phyloP scores from a whole-genome alignment of 1,139 yeast genomes.

The Debaryomycetaceae sp. region DNA sequence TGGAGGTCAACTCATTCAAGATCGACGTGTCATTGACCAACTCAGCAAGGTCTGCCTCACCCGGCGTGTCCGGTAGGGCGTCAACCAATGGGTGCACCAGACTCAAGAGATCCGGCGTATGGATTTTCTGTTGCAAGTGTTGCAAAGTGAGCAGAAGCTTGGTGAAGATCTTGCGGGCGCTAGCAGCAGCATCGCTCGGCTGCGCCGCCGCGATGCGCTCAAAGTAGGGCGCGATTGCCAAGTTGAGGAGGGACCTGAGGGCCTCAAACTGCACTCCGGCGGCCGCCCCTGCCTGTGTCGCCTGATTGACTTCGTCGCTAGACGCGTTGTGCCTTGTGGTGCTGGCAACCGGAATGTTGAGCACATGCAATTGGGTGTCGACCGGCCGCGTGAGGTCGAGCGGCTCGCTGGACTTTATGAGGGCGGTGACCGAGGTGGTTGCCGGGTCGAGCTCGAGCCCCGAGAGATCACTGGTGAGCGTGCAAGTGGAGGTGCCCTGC shows the following conservation, averaged over 20 bases:
- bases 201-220: conserved; percentile 19
- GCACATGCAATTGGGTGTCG: conserved; percentile 39
- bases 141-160: conserved; percentile 68
- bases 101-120: conserved; percentile 58
- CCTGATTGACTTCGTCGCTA: not conserved
- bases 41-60: conserved; percentile 15
- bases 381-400: conserved; percentile 20
- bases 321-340: conserved; percentile 10
- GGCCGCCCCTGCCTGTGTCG: conserved; percentile 3
- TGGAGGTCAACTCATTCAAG: conserved; percentile 61
- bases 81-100: conserved; percentile 46
- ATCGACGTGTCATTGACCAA: conserved; percentile 48
- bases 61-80: conserved; percentile 3
- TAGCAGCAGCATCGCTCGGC: conserved; percentile 24
- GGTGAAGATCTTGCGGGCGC: conserved; percentile 59
- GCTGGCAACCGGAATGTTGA: conserved; percentile 26
- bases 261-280: conserved; percentile 46
- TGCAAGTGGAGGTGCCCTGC: too few relatives aligned
- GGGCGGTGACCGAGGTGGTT: conserved; percentile 23
- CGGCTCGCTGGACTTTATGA: conserved; percentile 43
- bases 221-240: conserved; percentile 38
- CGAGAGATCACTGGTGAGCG: too few relatives aligned
- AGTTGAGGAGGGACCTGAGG: conserved; percentile 53
- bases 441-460: too few relatives aligned
- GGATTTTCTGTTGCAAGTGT: conserved; percentile 64